These are phyloP conservation scores for Aspergillus ustus DNA, from an alignment of 2,329 filamentous ascomycete genomes.

Conservation along the genomic window DNA sequence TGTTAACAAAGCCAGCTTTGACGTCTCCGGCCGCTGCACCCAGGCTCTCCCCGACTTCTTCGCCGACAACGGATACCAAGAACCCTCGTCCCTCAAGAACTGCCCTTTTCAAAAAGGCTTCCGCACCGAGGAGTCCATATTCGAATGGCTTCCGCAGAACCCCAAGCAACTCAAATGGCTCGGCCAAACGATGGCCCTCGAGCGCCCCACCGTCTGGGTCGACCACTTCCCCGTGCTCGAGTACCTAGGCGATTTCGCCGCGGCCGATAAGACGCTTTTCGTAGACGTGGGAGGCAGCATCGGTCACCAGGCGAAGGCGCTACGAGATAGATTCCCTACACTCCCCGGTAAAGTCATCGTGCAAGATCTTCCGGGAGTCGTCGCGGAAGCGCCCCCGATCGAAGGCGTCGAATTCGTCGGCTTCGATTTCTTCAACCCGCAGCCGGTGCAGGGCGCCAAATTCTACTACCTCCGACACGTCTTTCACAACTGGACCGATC, in stretches of 20 bases:
- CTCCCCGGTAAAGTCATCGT: constrained; percentile 5
- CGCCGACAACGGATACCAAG: background rate
- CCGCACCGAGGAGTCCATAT: constrained; percentile 3
- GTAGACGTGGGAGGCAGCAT: constrained; percentile 18
- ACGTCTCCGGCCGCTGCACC: constrained; percentile 18
- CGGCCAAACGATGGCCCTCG: constrained; percentile 1
- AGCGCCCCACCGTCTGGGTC: background rate
- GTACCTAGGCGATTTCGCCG: background rate
- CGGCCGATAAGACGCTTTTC: background rate
- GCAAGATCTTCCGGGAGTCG: constrained; percentile 9
- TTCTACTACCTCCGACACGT: constrained; percentile 21
- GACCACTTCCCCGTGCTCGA: constrained; percentile 4
- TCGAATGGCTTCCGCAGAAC: constrained; percentile 2
- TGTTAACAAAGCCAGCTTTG: constrained; percentile 17
- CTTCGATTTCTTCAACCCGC: constrained; percentile 22
- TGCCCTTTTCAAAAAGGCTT: constrained; percentile 12
- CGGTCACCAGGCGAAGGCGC: constrained; percentile 7
- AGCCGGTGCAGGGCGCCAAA: constrained; percentile 16
- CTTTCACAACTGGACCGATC: constrained; percentile 14
- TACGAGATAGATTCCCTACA: constrained; percentile 1
- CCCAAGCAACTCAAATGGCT: constrained; percentile 2
- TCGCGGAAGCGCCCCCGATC: background rate
- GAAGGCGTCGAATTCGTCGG: constrained; percentile 14
- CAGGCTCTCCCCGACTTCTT: constrained; percentile 4
- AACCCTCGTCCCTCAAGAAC: background rate